phyloP scores from a whole-genome alignment of 768 basidiomycete species.

The Daedalea quercina region DNA sequence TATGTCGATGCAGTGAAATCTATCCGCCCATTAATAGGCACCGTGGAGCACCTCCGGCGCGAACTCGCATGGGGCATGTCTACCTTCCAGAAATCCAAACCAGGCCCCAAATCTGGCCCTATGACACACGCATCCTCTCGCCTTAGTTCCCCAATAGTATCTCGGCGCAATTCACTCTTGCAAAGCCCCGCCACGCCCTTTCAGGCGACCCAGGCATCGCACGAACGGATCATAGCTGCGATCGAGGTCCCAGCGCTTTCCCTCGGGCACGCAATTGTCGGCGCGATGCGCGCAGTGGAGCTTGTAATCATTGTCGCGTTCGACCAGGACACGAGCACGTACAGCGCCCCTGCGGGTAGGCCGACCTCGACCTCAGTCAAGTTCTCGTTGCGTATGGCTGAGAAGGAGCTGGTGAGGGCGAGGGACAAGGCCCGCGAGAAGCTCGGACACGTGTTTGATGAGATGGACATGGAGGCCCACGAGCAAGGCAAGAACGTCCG shows the following conservation, averaged over 20 bases:
- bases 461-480: conserved; percentile 21
- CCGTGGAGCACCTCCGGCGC: conserved; percentile 38
- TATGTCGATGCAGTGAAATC: conserved; percentile 26
- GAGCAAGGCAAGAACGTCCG: conserved; percentile 14
- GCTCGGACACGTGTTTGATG: conserved; percentile 28
- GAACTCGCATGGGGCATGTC: conserved; percentile 38
- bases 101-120: background rate
- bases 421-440: conserved; percentile 23
- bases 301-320: conserved; percentile 25
- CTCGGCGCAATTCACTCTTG: background rate
- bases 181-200: background rate
- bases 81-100: conserved; percentile 8
- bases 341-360: background rate
- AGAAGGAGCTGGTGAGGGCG: conserved; percentile 18
- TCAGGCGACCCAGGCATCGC: background rate
- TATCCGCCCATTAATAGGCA: conserved; percentile 36
- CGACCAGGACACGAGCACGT: conserved; percentile 11
- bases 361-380: conserved; percentile 8
- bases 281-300: conserved; percentile 30
- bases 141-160: background rate
- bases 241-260: conserved; percentile 20
- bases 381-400: conserved; percentile 9
- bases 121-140: conserved; percentile 4
- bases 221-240: conserved; percentile 20
- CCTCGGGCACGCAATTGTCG: conserved; percentile 29